Conservation (phyloP, 331 rosid genomes). For the Quercus phellos region DNA sequence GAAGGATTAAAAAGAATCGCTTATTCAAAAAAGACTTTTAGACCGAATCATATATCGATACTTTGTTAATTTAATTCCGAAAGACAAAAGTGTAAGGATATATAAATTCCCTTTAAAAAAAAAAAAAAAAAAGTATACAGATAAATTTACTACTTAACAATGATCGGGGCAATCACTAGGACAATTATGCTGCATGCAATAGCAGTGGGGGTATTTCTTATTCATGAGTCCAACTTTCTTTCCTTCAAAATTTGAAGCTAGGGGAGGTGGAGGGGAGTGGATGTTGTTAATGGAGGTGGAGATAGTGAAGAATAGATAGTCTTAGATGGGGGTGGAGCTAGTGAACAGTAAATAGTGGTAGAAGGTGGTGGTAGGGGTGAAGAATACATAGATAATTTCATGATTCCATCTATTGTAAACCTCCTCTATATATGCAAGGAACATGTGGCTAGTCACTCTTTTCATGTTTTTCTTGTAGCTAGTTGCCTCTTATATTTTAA, state of each 20-base stretch:
- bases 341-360: neutral
- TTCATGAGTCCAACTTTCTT: constrained; percentile 31
- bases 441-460: neutral
- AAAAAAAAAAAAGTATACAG: too few relatives aligned
- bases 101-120: too few relatives aligned
- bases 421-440: neutral
- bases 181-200: constrained; percentile 26
- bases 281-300: neutral
- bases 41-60: neutral
- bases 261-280: neutral
- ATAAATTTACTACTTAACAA: constrained; percentile 36
- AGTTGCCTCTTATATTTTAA: neutral
- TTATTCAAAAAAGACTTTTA: neutral
- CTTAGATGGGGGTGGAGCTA: neutral
- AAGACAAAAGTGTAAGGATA: neutral
- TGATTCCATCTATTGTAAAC: too few relatives aligned
- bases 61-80: neutral
- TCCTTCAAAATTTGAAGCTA: neutral
- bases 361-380: neutral
- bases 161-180: constrained; percentile 35
- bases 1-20: too few relatives aligned
- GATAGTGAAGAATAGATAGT: neutral
- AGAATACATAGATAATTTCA: too few relatives aligned
- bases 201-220: constrained; percentile 26
- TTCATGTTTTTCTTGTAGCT: neutral